These are phyloP conservation scores for Fusarium tupiense DNA, from an alignment of 2,329 filamentous ascomycete genomes.

Conservation along the genomic window DNA sequence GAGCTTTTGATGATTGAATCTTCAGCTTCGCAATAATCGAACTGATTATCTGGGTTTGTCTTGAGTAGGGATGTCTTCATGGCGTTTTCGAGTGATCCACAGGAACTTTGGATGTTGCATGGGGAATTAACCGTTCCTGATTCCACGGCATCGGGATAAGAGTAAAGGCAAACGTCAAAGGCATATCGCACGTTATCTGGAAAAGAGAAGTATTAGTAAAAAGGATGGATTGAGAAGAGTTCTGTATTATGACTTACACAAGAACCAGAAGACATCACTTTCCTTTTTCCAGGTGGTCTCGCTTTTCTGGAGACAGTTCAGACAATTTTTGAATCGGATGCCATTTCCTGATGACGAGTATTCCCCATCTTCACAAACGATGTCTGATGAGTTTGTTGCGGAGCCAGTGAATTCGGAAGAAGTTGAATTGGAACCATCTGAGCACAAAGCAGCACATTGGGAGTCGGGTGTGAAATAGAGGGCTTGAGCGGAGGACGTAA, in stretches of 20 bases:
- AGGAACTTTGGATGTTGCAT: conserved; percentile 55
- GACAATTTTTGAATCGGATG: conserved; percentile 58
- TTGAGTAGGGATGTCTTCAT: conserved; percentile 39
- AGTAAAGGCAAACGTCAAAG: conserved; percentile 58
- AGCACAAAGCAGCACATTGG: conserved; percentile 58
- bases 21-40: conserved; percentile 55
- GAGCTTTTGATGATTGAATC: conserved; percentile 46
- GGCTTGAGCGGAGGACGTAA: not conserved
- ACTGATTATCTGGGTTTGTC: conserved; percentile 1
- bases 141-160: conserved; percentile 44
- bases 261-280: conserved; percentile 51
- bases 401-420: conserved; percentile 48
- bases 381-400: conserved; percentile 56
- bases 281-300: conserved; percentile 28
- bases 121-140: conserved; percentile 50
- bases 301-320: conserved; percentile 59
- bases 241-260: conserved; percentile 58
- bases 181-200: conserved; percentile 59
- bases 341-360: conserved; percentile 51
- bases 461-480: conserved; percentile 60
- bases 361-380: conserved; percentile 56
- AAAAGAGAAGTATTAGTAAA: too few species aligned
- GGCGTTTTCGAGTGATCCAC: conserved; percentile 51
- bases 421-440: conserved; percentile 51
- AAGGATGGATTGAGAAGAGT: too few species aligned